These are phyloP conservation scores for Casuarina glauca DNA, from an alignment of 306 rosid species.

Conservation along the genomic window DNA sequence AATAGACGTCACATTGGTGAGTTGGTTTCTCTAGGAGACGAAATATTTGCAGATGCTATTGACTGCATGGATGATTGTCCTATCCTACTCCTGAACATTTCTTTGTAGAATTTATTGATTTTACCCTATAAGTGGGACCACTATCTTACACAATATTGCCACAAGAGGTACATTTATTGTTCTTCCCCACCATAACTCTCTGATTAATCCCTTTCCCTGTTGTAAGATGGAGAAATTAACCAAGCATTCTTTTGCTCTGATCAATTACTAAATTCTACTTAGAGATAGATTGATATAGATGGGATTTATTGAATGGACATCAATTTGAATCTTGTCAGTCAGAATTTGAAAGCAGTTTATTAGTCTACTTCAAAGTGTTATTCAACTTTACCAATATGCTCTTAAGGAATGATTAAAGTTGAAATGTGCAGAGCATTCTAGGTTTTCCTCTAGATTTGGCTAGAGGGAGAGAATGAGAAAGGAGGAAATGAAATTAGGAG, in stretches of 20 bases:
- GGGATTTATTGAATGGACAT: background rate
- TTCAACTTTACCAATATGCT: background rate
- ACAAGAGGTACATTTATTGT: background rate
- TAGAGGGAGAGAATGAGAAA: background rate
- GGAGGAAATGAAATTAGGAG: slow-evolving; percentile 4
- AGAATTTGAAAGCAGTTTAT: background rate
- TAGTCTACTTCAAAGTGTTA: background rate
- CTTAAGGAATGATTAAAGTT: background rate
- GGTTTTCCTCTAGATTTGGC: background rate
- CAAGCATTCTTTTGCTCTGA: background rate
- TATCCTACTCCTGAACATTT: background rate
- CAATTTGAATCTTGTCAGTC: background rate
- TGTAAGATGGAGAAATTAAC: slow-evolving; percentile 1
- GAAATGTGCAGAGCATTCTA: background rate
- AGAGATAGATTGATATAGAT: background rate
- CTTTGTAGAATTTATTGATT: background rate
- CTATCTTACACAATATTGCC: background rate
- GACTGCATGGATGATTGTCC: background rate
- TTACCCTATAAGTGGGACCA: background rate
- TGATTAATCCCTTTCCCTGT: background rate
- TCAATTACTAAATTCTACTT: background rate
- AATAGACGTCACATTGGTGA: background rate
- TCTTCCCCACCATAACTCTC: background rate
- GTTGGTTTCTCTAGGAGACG: background rate
- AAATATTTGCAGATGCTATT: background rate